A percentile compares a stretch with the other conserved stretches of the same genome.
Evolutionary conservation across 2,329 filamentous ascomycete species (phyloP).

Genomic region (Verticillium nonalfalfae): DNA sequence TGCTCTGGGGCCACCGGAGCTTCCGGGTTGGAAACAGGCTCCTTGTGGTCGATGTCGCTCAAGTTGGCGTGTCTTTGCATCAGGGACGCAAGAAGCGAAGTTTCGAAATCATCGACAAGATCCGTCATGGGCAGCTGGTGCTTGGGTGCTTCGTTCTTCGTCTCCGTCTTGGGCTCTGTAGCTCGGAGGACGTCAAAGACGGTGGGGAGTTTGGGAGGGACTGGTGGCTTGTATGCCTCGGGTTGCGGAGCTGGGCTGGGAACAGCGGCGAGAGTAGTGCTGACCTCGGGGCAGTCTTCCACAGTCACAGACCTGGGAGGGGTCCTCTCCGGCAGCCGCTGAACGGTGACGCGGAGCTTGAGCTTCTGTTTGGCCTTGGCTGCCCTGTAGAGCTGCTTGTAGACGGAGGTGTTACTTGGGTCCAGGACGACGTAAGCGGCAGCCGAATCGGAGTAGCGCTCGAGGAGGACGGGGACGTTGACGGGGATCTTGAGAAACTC

Average conservation of each 20-base stretch:
- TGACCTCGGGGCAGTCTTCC: slow-evolving; percentile 41
- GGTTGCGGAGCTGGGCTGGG: slow-evolving; percentile 14
- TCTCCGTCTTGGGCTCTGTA: slow-evolving; percentile 14
- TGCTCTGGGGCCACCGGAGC: not conserved
- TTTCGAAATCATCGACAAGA: slow-evolving; percentile 11
- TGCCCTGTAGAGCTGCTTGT: slow-evolving; percentile 94
- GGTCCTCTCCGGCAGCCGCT: slow-evolving; percentile 13
- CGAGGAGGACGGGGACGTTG: slow-evolving; percentile 61
- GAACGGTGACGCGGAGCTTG: slow-evolving; percentile 66
- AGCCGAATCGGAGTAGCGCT: slow-evolving; percentile 94
- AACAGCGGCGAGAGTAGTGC: slow-evolving; percentile 3
- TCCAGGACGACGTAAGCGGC: slow-evolving; percentile 75
- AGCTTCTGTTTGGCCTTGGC: slow-evolving; percentile 98
- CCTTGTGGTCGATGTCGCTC: slow-evolving; percentile 3
- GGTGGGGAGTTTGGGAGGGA: slow-evolving; percentile 11
- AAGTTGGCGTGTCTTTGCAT: slow-evolving; percentile 10
- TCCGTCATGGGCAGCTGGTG: slow-evolving; percentile 8
- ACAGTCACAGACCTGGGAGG: slow-evolving; percentile 31
- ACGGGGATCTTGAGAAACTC: slow-evolving; percentile 58
- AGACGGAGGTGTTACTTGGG: slow-evolving; percentile 70
- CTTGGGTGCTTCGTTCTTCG: slow-evolving; percentile 3
- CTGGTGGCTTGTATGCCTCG: slow-evolving; percentile 11
- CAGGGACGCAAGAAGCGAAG: slow-evolving; percentile 11
- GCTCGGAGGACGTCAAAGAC: slow-evolving; percentile 18
- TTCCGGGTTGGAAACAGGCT: not conserved